Evolutionary conservation across 2,329 filamentous ascomycete species (phyloP).

Genomic region (Myriangium duriaei): DNA sequence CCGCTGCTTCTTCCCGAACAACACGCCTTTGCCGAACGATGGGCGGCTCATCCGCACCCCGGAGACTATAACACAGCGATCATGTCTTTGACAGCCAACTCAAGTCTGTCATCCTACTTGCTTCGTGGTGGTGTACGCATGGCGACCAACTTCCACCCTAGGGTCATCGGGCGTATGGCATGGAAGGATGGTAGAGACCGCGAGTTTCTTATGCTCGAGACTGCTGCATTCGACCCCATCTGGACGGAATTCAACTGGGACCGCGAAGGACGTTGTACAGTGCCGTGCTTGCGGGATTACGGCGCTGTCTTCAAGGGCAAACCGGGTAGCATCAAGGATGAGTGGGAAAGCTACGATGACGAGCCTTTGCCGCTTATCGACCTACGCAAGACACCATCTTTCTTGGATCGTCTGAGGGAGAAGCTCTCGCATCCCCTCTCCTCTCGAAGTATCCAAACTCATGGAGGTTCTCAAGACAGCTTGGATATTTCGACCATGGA

Average conservation of each 20-base stretch:
- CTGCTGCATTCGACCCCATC: slow-evolving; percentile 44
- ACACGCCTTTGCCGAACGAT: slow-evolving; percentile 43
- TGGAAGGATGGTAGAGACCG: slow-evolving; percentile 43
- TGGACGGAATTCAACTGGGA: slow-evolving; percentile 47
- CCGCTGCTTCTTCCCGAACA: slow-evolving; percentile 38
- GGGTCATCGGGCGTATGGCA: slow-evolving; percentile 43
- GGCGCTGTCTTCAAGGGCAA: slow-evolving; percentile 40
- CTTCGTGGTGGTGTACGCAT: slow-evolving; percentile 44
- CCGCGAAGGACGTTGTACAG: slow-evolving; percentile 38
- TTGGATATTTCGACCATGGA: slow-evolving; percentile 10
- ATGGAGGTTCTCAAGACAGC: slow-evolving; percentile 5
- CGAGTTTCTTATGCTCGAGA: slow-evolving; percentile 46
- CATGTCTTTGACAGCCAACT: slow-evolving; percentile 44
- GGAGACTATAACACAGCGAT: slow-evolving; percentile 47
- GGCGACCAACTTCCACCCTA: slow-evolving; percentile 46
- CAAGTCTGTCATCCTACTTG: slow-evolving; percentile 41
- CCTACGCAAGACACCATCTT: slow-evolving; percentile 12
- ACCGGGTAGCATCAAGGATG: slow-evolving; percentile 33
- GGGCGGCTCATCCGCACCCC: slow-evolving; percentile 37
- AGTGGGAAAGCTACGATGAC: slow-evolving; percentile 42
- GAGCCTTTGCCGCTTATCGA: slow-evolving; percentile 25
- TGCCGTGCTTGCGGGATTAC: slow-evolving; percentile 44
- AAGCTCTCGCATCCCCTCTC: slow-evolving; percentile 1
- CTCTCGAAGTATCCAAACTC: slow-evolving; percentile 2
- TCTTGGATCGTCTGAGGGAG: slow-evolving; percentile 6